Evolutionary conservation across 345 rosid species (phyloP), one percentile per base, ranked within the genome.

Genomic region (Cardamine resedifolia): DNA sequence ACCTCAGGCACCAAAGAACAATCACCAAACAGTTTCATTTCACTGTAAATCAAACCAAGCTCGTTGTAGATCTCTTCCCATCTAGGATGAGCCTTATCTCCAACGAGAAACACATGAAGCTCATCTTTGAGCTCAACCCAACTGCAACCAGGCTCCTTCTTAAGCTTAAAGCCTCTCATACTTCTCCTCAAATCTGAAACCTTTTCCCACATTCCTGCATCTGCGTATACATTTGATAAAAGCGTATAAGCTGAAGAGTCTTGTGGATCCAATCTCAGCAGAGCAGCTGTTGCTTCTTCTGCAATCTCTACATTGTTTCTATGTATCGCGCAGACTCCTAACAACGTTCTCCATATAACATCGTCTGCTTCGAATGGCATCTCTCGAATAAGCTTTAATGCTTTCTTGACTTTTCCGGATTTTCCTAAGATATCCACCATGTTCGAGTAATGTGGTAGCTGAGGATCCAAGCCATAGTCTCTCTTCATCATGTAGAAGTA

Each of bases 71-170:
- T 83, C 73, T 87, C 96, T 68, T 73, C 73, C 23, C 80, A 77
- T 73, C 74, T 83, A 36, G 91, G 88, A 82, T 91, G 96, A 75
- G 88, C 82, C 69, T 82, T 82, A 68, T 89, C 93, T 15, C 84
- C 87, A 52, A 75, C 82, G 58, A 85, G 86, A 79, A 94, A 94
- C 57, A 85, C 65, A 52, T 89, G 93, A 30, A 94, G 81, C 78
- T 84, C 93, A 60, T 89, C 91, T 77, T 83, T 89, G 23, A 91
- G 70, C 83, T 89, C 95, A 49, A 94, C 84, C 97, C 97, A 91
- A 80, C 98, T 91, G 74, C 95, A 94, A 55, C 97, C 97, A 7
- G 96, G 97, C 79, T 94, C 96, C 81, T 94, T 94, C 79, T 83
- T 91, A 38, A 89, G 81, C 78, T 80, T 88, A 14, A 76, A 79